These are phyloP conservation scores for Brassica balearica DNA, from an alignment of 441 rosid genomes.

Conservation along the genomic window DNA sequence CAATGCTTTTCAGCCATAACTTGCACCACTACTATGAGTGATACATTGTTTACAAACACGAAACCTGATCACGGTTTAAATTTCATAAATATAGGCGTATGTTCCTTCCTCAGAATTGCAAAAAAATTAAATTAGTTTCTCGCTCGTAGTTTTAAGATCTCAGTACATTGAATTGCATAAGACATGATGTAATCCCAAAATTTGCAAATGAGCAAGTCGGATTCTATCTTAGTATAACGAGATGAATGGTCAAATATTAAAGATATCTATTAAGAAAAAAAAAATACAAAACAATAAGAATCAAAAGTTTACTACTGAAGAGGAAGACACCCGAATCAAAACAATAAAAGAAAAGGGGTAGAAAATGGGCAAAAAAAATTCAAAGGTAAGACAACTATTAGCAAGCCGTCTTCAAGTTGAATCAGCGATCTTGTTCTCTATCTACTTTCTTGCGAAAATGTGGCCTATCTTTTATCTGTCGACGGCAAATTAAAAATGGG, in stretches of 20 bases:
- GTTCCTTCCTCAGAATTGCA: no score
- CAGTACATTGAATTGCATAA: no score
- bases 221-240: not conserved
- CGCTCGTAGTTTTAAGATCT: no score
- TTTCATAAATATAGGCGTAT: not conserved
- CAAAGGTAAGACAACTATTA: not conserved
- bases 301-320: not conserved
- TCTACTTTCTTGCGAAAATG: not conserved
- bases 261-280: no score
- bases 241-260: not conserved
- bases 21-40: not conserved
- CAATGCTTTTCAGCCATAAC: not conserved
- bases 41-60: slow-evolving; percentile 1
- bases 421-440: not conserved
- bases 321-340: no score
- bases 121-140: no score
- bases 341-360: not conserved
- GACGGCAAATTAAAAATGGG: not conserved
- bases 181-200: not conserved
- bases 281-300: not conserved
- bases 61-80: not conserved
- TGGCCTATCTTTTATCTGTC: not conserved
- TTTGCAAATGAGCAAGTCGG: not conserved
- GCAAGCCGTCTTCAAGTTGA: not conserved
- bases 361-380: not conserved